These are phyloP conservation scores for Cymodocea nodosa DNA, from an alignment of 116 monocot species.

Conservation along the genomic window DNA sequence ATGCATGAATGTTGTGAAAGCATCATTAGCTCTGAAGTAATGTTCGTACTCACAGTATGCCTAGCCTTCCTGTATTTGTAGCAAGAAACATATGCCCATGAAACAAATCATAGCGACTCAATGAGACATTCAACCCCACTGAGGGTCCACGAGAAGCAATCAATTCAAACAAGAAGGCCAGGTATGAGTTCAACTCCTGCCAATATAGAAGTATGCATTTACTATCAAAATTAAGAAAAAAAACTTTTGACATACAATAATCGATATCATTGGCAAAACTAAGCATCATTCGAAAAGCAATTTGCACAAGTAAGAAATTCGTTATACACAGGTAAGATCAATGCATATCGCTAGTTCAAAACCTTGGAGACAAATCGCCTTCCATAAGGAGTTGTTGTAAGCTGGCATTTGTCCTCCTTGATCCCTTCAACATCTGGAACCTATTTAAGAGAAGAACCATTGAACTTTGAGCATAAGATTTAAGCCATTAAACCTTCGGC, in stretches of 20 bases:
- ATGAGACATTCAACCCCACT: slow-evolving; percentile 64
- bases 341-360: not conserved
- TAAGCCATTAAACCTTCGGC: no score
- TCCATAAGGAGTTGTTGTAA: slow-evolving; percentile 78
- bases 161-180: slow-evolving; percentile 85
- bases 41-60: slow-evolving; percentile 65
- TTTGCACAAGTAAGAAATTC: no score
- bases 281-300: no score
- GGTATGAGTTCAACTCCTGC: slow-evolving; percentile 77
- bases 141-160: slow-evolving; percentile 52
- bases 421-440: slow-evolving; percentile 76
- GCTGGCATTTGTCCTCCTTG: slow-evolving; percentile 56
- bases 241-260: no score
- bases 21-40: not conserved
- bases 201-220: not conserved
- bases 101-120: slow-evolving; percentile 86
- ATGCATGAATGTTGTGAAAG: not conserved
- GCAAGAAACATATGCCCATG: slow-evolving; percentile 96
- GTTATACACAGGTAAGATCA: no score
- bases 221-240: not conserved
- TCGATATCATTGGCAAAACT: no score
- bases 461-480: no score
- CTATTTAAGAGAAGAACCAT: slow-evolving; percentile 14
- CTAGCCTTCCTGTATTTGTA: slow-evolving; percentile 54
- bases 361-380: slow-evolving; percentile 73